Percentiles rank a stretch among this genome's conserved stretches.
phyloP scores from a whole-genome alignment of 768 basidiomycete species.

The Artomyces pyxidatus region DNA sequence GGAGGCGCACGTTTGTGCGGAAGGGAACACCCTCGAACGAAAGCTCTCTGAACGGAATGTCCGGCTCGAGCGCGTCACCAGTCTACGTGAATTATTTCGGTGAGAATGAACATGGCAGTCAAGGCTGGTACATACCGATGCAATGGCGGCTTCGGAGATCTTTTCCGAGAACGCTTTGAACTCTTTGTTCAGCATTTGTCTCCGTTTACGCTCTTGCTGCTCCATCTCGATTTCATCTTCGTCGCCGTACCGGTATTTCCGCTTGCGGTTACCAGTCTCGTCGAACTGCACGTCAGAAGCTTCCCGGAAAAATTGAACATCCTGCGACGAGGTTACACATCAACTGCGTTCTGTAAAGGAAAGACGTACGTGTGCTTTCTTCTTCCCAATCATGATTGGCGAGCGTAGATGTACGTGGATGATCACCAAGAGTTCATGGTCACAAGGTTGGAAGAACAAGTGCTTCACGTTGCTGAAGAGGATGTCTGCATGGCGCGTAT shows the following conservation, averaged over 20 bases:
- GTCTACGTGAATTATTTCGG: slow-evolving; percentile 32
- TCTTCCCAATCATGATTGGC: slow-evolving; percentile 98
- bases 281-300: slow-evolving; percentile 97
- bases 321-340: slow-evolving; percentile 36
- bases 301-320: slow-evolving; percentile 97
- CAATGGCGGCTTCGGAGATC: slow-evolving; percentile 74
- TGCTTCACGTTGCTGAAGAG: slow-evolving; percentile 97
- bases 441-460: slow-evolving; percentile 98
- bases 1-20: slow-evolving; percentile 88
- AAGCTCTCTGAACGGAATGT: slow-evolving; percentile 94
- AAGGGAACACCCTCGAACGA: slow-evolving; percentile 96
- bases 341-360: neutral
- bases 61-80: slow-evolving; percentile 84
- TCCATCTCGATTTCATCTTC: slow-evolving; percentile 99
- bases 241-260: slow-evolving; percentile 94
- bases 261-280: slow-evolving; percentile 97
- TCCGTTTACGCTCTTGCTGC: slow-evolving; percentile 88
- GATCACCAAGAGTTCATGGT: slow-evolving; percentile 90
- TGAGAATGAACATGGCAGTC: neutral
- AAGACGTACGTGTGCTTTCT: slow-evolving; percentile 79
- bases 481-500: no score
- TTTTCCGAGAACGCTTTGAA: slow-evolving; percentile 92
- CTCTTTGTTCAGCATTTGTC: slow-evolving; percentile 86
- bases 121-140: slow-evolving; percentile 46
- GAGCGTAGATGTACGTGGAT: slow-evolving; percentile 89